Conservation (phyloP, 495 filamentous ascomycete genomes). For the Daldinia childiae region DNA sequence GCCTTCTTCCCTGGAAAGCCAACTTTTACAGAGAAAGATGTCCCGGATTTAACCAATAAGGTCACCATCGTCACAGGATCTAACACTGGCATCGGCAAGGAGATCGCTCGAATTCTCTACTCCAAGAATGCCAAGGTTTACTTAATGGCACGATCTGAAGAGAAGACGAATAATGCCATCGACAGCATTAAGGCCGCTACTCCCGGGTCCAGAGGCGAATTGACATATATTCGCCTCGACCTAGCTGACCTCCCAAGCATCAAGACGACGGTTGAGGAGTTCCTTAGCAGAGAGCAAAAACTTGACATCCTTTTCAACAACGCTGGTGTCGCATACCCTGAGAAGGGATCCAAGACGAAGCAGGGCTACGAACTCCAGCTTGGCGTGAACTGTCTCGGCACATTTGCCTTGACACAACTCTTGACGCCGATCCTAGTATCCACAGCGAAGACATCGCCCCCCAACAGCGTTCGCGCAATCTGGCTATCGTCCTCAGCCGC, state of each 20-base stretch:
- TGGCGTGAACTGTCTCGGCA: conserved; percentile 52
- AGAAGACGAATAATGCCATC: conserved; percentile 45
- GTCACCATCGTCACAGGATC: conserved; percentile 61
- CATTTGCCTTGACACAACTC: conserved; percentile 52
- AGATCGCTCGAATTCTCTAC: conserved; percentile 57
- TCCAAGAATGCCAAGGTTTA: conserved; percentile 61
- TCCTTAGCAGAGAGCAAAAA: conserved; percentile 37
- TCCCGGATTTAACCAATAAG: conserved; percentile 43
- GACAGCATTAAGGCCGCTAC: conserved; percentile 38
- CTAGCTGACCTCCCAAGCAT: conserved; percentile 45
- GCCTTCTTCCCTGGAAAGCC: conserved; percentile 43
- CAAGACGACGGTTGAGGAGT: conserved; percentile 37
- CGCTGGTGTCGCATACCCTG: conserved; percentile 50
- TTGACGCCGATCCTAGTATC: conserved; percentile 49
- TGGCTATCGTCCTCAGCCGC: conserved; percentile 53
- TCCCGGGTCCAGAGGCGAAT: conserved; percentile 36
- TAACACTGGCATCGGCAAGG: conserved; percentile 58
- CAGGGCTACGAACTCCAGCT: conserved; percentile 53
- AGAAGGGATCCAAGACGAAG: conserved; percentile 32
- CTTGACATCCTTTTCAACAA: conserved; percentile 47
- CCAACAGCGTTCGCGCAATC: conserved; percentile 54
- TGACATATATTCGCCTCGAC: conserved; percentile 44
- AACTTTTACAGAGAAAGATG: conserved; percentile 45
- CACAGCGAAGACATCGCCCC: conserved; percentile 41
- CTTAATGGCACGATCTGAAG: conserved; percentile 58